These are phyloP conservation scores for Candida sp. DNA, from an alignment of 1,139 yeast genomes.

Conservation along the genomic window DNA sequence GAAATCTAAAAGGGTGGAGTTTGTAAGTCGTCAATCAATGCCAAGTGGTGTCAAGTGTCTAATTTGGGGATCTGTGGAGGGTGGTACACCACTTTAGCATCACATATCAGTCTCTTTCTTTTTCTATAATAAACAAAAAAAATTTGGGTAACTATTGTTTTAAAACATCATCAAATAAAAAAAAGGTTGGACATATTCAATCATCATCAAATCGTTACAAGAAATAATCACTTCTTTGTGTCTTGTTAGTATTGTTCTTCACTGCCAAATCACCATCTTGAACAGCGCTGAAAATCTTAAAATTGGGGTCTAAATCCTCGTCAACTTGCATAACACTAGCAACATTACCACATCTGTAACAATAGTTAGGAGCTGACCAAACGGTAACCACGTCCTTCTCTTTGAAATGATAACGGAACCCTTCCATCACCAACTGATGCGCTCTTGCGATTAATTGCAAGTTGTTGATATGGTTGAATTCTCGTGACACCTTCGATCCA, in stretches of 20 bases:
- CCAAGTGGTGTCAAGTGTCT: not conserved
- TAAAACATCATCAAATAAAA: not conserved
- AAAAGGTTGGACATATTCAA: not conserved
- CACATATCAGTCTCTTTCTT: not conserved
- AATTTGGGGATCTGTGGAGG: not conserved
- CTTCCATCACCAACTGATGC: slow-evolving; percentile 98
- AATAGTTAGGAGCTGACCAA: slow-evolving; percentile 98
- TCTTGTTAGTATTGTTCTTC: slow-evolving; percentile 69
- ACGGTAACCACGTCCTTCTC: slow-evolving; percentile 97
- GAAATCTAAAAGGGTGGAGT: not conserved
- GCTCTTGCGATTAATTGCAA: slow-evolving; percentile 92
- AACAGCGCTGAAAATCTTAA: slow-evolving; percentile 94
- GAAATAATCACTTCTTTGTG: slow-evolving; percentile 86
- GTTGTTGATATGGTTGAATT: slow-evolving; percentile 92
- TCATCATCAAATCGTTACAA: slow-evolving; percentile 37
- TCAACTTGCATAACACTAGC: slow-evolving; percentile 98
- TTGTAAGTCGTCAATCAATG: not conserved
- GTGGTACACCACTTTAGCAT: too few species aligned
- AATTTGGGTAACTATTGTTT: not conserved
- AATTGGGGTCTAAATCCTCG: slow-evolving; percentile 84
- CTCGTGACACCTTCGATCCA: slow-evolving; percentile 91
- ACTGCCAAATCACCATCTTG: slow-evolving; percentile 83
- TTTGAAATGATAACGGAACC: slow-evolving; percentile 93
- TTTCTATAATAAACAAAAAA: not conserved
- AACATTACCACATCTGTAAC: slow-evolving; percentile 97